phyloP scores from a whole-genome alignment of 1,284 basidiomycete genomes.

The Cryptococcus sp. region DNA sequence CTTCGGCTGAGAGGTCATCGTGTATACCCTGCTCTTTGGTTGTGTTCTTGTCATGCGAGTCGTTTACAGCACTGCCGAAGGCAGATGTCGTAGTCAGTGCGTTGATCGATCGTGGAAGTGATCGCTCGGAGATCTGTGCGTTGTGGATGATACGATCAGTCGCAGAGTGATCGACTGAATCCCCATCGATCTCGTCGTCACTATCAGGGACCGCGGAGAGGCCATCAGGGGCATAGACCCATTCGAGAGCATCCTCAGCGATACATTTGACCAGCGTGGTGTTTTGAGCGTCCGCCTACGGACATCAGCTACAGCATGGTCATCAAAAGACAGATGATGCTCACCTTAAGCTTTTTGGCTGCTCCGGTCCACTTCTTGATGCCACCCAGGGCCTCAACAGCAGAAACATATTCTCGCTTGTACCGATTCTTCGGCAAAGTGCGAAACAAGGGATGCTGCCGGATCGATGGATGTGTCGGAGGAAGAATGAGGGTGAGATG shows the following conservation, averaged over 20 bases:
- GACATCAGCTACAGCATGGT: conserved; percentile 2
- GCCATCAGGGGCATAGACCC: conserved; percentile 26
- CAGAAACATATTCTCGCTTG: conserved; percentile 28
- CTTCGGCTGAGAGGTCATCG: background rate
- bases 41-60: background rate
- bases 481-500: conserved; percentile 37
- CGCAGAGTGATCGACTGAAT: background rate
- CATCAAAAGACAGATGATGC: background rate
- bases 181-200: conserved; percentile 12
- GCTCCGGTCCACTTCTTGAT: conserved; percentile 32
- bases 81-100: too few species aligned
- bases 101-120: too few species aligned
- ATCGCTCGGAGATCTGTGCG: too few species aligned
- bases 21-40: background rate
- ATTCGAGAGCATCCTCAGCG: conserved; percentile 31
- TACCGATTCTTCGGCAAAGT: conserved; percentile 29
- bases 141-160: background rate
- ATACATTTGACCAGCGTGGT: conserved; percentile 30
- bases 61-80: too few species aligned
- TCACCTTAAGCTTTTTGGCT: conserved; percentile 31
- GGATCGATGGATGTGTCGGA: conserved; percentile 33
- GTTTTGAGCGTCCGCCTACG: conserved; percentile 39
- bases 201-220: conserved; percentile 1
- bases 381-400: conserved; percentile 29
- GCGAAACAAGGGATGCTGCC: conserved; percentile 19